These are phyloP conservation scores for Xylaria sp. DNA, from an alignment of 2,329 filamentous ascomycete genomes.

Conservation along the genomic window DNA sequence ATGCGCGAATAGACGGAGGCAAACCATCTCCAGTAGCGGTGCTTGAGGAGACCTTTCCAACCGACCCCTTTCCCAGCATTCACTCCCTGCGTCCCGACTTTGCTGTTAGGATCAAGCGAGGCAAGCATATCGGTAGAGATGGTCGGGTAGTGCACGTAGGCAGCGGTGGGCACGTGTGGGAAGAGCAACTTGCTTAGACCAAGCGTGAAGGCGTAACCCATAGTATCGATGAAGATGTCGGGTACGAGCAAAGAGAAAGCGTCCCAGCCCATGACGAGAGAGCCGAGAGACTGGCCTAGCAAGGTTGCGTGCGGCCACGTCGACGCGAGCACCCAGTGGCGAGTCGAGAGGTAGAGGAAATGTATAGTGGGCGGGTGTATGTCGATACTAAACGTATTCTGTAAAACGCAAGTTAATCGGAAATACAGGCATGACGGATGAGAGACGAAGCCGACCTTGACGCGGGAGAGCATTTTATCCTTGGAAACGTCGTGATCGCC, in stretches of 20 bases:
- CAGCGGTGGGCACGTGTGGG: constrained; percentile 77
- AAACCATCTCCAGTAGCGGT: constrained; percentile 85
- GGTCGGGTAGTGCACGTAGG: constrained; percentile 97
- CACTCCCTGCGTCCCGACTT: constrained; percentile 69
- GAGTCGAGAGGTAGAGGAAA: constrained; percentile 89
- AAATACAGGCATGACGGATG: not conserved
- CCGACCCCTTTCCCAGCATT: constrained; percentile 85
- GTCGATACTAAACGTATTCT: constrained; percentile 90
- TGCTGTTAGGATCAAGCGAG: constrained; percentile 70
- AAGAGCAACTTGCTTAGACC: constrained; percentile 85
- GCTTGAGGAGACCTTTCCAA: constrained; percentile 72
- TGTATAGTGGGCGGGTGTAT: constrained; percentile 82
- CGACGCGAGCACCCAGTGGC: constrained; percentile 82
- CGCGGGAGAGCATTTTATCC: constrained; percentile 74
- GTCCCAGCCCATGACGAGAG: constrained; percentile 85
- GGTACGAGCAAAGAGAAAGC: constrained; percentile 91
- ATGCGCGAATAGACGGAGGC: constrained; percentile 81
- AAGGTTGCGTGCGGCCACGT: constrained; percentile 94
- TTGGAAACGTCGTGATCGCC: constrained; percentile 91
- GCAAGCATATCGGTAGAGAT: constrained; percentile 98
- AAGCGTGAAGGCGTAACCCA: constrained; percentile 94
- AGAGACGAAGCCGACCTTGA: constrained; percentile 60
- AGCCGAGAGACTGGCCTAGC: constrained; percentile 90
- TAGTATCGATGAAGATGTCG: constrained; percentile 94
- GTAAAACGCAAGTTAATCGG: constrained; percentile 18